Evolutionary conservation across 805 yeast species (phyloP).

Genomic region (Debaryomyces hansenii): DNA sequence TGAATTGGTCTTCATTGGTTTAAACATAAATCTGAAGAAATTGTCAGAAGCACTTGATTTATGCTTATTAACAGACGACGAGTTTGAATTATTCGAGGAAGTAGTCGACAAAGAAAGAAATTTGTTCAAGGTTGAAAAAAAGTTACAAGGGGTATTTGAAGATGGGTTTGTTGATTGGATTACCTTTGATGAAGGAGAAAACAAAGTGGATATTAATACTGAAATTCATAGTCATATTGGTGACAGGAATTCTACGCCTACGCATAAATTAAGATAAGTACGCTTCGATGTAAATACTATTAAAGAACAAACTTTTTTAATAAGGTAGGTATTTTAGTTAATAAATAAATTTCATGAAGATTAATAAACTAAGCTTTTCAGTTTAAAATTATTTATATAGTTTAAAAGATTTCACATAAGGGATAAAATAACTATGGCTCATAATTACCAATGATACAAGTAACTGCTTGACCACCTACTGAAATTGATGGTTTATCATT

Average conservation of each 20-base stretch:
- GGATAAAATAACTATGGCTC: background rate
- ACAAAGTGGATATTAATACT: background rate
- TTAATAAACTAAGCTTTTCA: too few species aligned
- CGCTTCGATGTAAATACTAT: too few species aligned
- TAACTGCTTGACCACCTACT: constrained; percentile 43
- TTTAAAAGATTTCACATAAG: too few species aligned
- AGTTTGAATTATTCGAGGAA: constrained; percentile 25
- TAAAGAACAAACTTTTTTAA: too few species aligned
- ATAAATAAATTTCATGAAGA: too few species aligned
- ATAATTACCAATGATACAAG: constrained; percentile 35
- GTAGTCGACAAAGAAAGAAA: constrained; percentile 25
- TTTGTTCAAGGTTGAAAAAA: constrained; percentile 29
- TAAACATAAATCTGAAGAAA: constrained; percentile 26
- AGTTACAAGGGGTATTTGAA: constrained; percentile 25
- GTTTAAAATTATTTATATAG: too few species aligned
- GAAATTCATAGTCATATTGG: too few species aligned
- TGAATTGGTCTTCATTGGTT: constrained; percentile 47
- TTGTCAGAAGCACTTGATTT: constrained; percentile 31
- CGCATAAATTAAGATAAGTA: too few species aligned
- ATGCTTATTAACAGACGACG: constrained; percentile 42
- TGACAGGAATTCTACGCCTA: too few species aligned
- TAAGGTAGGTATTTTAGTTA: too few species aligned
- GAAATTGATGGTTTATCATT: constrained; percentile 12
- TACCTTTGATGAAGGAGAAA: constrained; percentile 3
- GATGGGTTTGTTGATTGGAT: constrained; percentile 50